Conservation (phyloP, 139 green algal genomes). For the Closterium sp. region DNA sequence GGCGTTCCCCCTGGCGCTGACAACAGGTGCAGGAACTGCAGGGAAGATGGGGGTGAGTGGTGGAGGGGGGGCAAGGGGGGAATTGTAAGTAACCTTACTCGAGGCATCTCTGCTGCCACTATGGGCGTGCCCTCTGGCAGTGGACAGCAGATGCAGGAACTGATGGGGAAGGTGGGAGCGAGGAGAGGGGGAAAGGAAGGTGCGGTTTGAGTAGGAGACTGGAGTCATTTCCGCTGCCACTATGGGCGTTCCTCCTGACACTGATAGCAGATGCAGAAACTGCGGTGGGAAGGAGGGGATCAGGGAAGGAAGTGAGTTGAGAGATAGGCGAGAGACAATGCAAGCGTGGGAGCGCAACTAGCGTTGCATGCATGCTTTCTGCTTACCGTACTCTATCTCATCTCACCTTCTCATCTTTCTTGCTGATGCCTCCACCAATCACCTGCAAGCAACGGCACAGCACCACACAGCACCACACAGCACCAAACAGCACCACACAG, state of each 20-base stretch:
- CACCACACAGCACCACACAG: not conserved
- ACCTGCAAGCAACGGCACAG: constrained; percentile 16
- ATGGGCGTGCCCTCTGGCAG: not conserved
- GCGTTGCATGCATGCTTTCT: not conserved
- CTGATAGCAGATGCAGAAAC: no score
- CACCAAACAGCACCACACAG: not conserved
- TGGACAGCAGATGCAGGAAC: not conserved
- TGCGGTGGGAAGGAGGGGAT: no score
- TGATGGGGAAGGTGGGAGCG: not conserved
- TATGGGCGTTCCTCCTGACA: no score
- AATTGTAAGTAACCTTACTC: not conserved
- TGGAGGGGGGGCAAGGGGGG: not conserved
- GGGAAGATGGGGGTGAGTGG: not conserved
- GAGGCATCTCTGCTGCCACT: no score
- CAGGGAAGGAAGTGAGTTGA: no score
- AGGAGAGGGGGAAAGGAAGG: not conserved
- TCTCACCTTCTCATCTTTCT: constrained; percentile 31
- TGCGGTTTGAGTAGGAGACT: not conserved
- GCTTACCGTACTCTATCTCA: not conserved
- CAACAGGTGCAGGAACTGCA: constrained; percentile 15
- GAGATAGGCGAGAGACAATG: no score
- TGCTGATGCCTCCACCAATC: constrained; percentile 19
- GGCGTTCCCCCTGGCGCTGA: not conserved
- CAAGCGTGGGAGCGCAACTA: not conserved
- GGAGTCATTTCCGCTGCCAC: not conserved